Evolutionary conservation across 2,329 filamentous ascomycete species (phyloP), one percentile per base, ranked within the genome.

Genomic region (Talaromyces sp.): DNA sequence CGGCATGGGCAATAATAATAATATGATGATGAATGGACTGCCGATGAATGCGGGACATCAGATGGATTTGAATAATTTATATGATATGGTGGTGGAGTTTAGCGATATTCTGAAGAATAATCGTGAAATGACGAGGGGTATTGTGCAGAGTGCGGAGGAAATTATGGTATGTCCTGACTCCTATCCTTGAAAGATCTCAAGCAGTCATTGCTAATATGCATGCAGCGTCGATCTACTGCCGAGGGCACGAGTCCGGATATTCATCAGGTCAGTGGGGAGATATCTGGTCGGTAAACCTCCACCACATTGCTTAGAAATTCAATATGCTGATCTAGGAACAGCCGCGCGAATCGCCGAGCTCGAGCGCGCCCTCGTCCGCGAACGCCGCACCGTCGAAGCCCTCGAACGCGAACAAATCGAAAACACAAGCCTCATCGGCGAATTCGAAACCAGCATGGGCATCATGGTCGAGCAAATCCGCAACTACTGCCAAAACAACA

Each of bases 31-130:
- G 62, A 71, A 72, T 5, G 72, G 70, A 36, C 73, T 81, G 66
- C 76, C 80, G 1, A 78, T 80, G 75, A 81, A 80, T 67, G 81
- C 81, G 8, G 82, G 82, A 11, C 82, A 83, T 63, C 80, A 83
- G 72, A 82, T 83, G 79, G 82, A 84, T 68, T 73, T 84, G 58
- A 81, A 83, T 67, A 79, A 82, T 63, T 74, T 84, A 2, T 83
- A 81, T 65, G 78, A 82, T 40, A 82, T 82, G 76, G 79, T 84
- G 31, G 70, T 81, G 62, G 82, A 84, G 66, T 70, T 84, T 67
- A 82, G 81, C 58, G 79, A 81, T 17, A 78, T 83, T 1, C 71
- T 84, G 61, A 79, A 80, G 68, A 80, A 80, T 64, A 84, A 84
- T 65, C 78, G 82, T 17, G 82, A 83, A 67, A 78, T 79, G 68